phyloP scores from a whole-genome alignment of 1,284 basidiomycete species.

The Phenoliferia sp. region DNA sequence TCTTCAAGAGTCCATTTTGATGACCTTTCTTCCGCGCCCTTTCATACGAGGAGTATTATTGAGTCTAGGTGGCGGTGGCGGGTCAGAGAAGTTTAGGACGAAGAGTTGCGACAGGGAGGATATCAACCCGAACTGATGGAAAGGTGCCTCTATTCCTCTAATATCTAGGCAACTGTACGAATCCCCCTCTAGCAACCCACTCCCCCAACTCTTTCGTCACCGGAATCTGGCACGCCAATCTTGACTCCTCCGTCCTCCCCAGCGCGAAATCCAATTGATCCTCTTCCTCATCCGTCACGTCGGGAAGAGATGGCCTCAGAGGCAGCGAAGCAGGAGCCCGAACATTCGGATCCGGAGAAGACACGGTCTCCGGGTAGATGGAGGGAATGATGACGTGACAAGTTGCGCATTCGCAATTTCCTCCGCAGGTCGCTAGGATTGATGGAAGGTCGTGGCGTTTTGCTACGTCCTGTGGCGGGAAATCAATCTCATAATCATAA shows the following conservation, averaged over 20 bases:
- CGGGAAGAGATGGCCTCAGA: conserved; percentile 7
- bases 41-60: too few relatives aligned
- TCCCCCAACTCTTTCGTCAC: conserved; percentile 25
- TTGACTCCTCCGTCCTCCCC: conserved; percentile 28
- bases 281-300: conserved; percentile 34
- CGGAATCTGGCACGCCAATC: conserved; percentile 28
- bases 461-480: conserved; percentile 31
- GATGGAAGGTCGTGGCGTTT: conserved; percentile 34
- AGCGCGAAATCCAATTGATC: conserved; percentile 37
- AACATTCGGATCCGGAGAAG: too few relatives aligned
- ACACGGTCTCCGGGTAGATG: neutral
- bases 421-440: conserved; percentile 41
- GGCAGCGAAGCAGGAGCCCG: conserved; percentile 5
- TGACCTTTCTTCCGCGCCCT: too few relatives aligned
- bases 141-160: too few relatives aligned
- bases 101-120: too few relatives aligned
- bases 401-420: conserved; percentile 39
- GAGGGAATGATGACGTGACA: conserved; percentile 35
- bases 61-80: too few relatives aligned
- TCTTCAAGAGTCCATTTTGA: too few relatives aligned
- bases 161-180: conserved; percentile 22
- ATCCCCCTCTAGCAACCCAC: conserved; percentile 22
- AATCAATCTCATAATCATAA: neutral
- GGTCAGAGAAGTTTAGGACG: too few relatives aligned
- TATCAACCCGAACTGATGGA: too few relatives aligned